Conservation (phyloP, 129 eudicot species). For the Artemisia annua region DNA sequence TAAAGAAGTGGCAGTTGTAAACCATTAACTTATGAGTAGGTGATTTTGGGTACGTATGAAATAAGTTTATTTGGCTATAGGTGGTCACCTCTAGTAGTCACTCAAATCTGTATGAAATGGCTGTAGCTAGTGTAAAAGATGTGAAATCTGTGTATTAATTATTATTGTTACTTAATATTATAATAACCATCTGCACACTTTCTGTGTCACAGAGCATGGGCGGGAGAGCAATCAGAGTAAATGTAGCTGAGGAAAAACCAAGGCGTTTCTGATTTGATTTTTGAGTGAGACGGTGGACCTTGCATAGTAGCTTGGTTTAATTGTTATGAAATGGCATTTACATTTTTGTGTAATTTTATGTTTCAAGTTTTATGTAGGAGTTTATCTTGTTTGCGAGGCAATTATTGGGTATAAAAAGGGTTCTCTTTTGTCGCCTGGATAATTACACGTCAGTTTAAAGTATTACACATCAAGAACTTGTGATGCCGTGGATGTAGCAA, state of each 20-base stretch:
- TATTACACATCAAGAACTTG: too few relatives aligned
- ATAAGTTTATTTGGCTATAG: too few relatives aligned
- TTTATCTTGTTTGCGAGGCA: slow-evolving; percentile 18
- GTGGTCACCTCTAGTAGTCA: neutral
- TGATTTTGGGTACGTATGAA: too few relatives aligned
- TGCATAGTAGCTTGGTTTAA: slow-evolving; percentile 12
- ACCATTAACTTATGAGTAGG: too few relatives aligned
- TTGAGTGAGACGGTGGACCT: slow-evolving; percentile 23
- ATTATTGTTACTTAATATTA: neutral
- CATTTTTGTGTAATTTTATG: slow-evolving; percentile 18
- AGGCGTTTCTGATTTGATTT: slow-evolving; percentile 44
- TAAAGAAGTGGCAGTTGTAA: too few relatives aligned
- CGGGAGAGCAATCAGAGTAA: slow-evolving; percentile 78
- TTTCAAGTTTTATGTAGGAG: slow-evolving; percentile 25
- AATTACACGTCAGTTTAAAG: too few relatives aligned
- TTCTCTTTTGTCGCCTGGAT: neutral
- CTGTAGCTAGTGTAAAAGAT: neutral
- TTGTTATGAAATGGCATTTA: slow-evolving; percentile 24
- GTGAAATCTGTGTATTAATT: neutral
- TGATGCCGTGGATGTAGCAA: too few relatives aligned
- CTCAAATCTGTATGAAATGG: neutral
- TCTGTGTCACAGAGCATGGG: slow-evolving; percentile 56
- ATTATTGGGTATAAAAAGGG: slow-evolving; percentile 14
- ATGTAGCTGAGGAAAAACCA: slow-evolving; percentile 71
- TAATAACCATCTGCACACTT: neutral